Evolutionary conservation across 306 rosid species (phyloP).

Genomic region (Vigna radiata): DNA sequence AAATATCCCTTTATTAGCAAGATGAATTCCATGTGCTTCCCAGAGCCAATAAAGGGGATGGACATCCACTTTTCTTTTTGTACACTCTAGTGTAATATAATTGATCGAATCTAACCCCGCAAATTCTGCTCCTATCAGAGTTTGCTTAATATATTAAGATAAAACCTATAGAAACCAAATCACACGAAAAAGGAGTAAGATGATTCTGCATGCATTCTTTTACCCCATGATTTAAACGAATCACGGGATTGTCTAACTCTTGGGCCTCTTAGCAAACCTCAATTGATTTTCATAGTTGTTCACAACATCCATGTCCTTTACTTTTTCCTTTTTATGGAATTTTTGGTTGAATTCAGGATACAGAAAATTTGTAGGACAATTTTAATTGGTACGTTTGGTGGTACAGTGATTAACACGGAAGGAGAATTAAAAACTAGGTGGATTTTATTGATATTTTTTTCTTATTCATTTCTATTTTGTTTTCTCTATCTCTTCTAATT

Average conservation of each 20-base stretch:
- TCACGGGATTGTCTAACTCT: neutral
- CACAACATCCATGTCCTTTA: too few relatives aligned
- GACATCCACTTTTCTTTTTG: slow-evolving; percentile 6
- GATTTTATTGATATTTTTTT: too few relatives aligned
- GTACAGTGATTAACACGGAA: too few relatives aligned
- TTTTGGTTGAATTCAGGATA: too few relatives aligned
- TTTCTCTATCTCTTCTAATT: too few relatives aligned
- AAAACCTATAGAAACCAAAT: neutral
- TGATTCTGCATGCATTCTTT: neutral
- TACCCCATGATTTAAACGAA: neutral
- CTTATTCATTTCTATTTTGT: too few relatives aligned
- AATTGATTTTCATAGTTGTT: neutral
- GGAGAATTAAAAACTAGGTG: too few relatives aligned
- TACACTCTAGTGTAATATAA: slow-evolving; percentile 14
- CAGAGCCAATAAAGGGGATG: slow-evolving; percentile 21
- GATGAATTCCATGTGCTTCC: slow-evolving; percentile 11
- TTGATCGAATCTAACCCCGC: neutral
- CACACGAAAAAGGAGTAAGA: neutral
- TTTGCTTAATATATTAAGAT: neutral
- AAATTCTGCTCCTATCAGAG: neutral
- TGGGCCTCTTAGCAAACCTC: neutral
- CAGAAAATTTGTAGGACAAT: too few relatives aligned
- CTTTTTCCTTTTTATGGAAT: too few relatives aligned
- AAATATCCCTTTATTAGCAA: slow-evolving; percentile 30
- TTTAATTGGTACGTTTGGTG: too few relatives aligned